Evolutionary conservation across 2,329 filamentous ascomycete genomes (phyloP), one percentile per base, ranked within the genome.

Genomic region (Mycosphaerella arachidis): DNA sequence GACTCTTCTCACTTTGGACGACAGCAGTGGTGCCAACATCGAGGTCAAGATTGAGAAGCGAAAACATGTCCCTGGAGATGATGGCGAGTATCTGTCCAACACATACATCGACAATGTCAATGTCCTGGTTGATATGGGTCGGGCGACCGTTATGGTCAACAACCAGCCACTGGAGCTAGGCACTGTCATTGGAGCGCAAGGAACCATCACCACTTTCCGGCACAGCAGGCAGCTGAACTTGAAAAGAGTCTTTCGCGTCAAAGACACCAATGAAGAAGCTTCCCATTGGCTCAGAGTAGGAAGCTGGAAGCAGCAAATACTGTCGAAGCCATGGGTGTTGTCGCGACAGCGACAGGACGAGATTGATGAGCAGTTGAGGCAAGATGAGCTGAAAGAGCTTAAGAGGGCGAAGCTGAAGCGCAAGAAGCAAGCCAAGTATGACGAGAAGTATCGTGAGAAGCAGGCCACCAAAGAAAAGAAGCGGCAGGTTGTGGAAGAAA

Each of bases 21-120:
- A 88, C 65, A 81, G 84, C 66, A 86, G 82, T 69, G 85, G 84
- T 37, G 76, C 75, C 0, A 83, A 77, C 5, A 77, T 87, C 57
- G 84, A 86, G 52, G 73, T 86, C 18, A 81, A 79, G 67, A 78
- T 83, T 20, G 77, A 80, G 45, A 71, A 74, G 29, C 65, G 70
- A n/a, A 29, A 20, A 18, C 24, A 46, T 43, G 30, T 43, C 29
- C 18, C 54, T 33, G 13, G 58, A 50, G 29, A 57, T 53, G 18
- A 52, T 51, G 63, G 67, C 24, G 65, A 71, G 24, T 68, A 67
- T 20, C 67, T 71, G 3, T 70, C 72, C 1, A 75, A 75, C 50
- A 77, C 76, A 0, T 63, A 63, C 3, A 64, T 77, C 24, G 66
- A 74, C 13, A 76, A 79, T 52, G 59, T 80, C 1, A 68, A 71